Conservation (phyloP, 2,329 filamentous ascomycete genomes). For the Lasiodiplodia hormozganensis region DNA sequence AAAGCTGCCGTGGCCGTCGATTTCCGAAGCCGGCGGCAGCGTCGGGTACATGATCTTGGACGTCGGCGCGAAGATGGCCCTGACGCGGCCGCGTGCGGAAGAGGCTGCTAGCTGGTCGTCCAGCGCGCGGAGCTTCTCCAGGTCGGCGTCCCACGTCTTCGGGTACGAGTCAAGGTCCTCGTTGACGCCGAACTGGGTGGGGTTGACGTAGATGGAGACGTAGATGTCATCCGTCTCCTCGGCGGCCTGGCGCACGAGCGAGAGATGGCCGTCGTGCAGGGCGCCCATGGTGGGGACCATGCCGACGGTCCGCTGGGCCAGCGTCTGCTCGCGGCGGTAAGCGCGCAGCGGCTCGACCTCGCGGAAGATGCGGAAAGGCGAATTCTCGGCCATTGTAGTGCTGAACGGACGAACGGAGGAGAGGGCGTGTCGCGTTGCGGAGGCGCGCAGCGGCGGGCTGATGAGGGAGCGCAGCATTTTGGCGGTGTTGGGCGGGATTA, state of each 20-base stretch:
- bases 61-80: constrained; percentile 84
- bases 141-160: constrained; percentile 83
- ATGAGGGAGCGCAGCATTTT: constrained; percentile 3
- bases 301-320: constrained; percentile 75
- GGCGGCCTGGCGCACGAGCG: constrained; percentile 83
- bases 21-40: constrained; percentile 73
- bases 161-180: constrained; percentile 93
- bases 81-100: constrained; percentile 66
- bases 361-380: constrained; percentile 68
- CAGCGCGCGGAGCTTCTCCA: constrained; percentile 69
- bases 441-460: not conserved
- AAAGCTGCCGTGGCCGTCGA: constrained; percentile 83
- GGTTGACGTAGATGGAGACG: constrained; percentile 94
- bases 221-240: constrained; percentile 85
- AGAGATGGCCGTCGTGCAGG: constrained; percentile 89
- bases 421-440: not conserved
- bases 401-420: constrained; percentile 31
- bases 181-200: constrained; percentile 88
- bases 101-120: constrained; percentile 71
- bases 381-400: constrained; percentile 14
- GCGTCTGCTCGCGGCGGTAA: constrained; percentile 70
- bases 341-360: constrained; percentile 73
- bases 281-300: constrained; percentile 98
- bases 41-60: constrained; percentile 88
- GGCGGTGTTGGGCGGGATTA: constrained; percentile 4